These are phyloP conservation scores for Ceratocystis huliohia DNA, from an alignment of 2,329 filamentous ascomycete species.

Conservation along the genomic window DNA sequence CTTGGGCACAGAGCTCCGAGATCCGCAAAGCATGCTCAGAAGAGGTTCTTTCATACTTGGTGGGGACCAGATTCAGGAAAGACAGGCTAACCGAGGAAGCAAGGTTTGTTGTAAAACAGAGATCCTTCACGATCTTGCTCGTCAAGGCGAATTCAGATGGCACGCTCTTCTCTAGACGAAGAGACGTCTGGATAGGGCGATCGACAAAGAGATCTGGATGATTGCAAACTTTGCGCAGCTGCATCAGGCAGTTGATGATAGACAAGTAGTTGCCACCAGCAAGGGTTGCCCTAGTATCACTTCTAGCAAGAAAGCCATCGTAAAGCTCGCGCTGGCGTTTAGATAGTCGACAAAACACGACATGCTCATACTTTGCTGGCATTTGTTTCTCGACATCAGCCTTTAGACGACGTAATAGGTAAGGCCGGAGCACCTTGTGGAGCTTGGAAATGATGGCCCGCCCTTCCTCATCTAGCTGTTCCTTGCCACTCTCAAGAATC, in stretches of 20 bases:
- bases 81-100: slow-evolving; percentile 57
- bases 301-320: slow-evolving; percentile 85
- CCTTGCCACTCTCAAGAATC: slow-evolving; percentile 85
- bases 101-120: slow-evolving; percentile 31
- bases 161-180: slow-evolving; percentile 75
- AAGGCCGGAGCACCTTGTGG: slow-evolving; percentile 85
- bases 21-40: slow-evolving; percentile 34
- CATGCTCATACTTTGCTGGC: slow-evolving; percentile 94
- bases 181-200: slow-evolving; percentile 89
- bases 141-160: slow-evolving; percentile 34
- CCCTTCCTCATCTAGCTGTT: slow-evolving; percentile 88
- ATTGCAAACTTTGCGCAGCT: slow-evolving; percentile 93
- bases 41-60: slow-evolving; percentile 32
- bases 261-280: slow-evolving; percentile 91
- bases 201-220: slow-evolving; percentile 96
- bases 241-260: slow-evolving; percentile 97
- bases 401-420: slow-evolving; percentile 80
- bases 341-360: slow-evolving; percentile 87
- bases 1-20: slow-evolving; percentile 12
- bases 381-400: slow-evolving; percentile 98
- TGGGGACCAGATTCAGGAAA: slow-evolving; percentile 66
- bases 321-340: slow-evolving; percentile 93
- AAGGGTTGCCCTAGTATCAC: slow-evolving; percentile 77
- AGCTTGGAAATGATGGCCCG: slow-evolving; percentile 84
- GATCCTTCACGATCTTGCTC: slow-evolving; percentile 55